Evolutionary conservation across 345 rosid genomes (phyloP).

Genomic region (Passiflora organensis): DNA sequence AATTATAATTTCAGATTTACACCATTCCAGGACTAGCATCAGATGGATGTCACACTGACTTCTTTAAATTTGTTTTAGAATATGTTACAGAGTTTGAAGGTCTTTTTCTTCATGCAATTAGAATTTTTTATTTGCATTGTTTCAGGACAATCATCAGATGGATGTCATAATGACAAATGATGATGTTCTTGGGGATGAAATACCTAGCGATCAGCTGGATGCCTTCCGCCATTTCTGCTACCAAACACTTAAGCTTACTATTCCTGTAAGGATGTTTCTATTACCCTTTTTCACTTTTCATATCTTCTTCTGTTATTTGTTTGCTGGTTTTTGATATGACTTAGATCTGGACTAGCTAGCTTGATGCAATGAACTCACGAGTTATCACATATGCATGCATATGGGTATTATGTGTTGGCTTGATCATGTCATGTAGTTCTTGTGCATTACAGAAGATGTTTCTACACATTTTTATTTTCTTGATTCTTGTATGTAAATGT

Average conservation of each 20-base stretch:
- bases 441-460: too few relatives aligned
- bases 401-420: neutral
- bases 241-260: slow-evolving; percentile 55
- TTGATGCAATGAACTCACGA: neutral
- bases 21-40: too few relatives aligned
- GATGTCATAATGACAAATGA: slow-evolving; percentile 75
- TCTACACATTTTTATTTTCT: neutral
- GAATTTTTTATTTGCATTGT: slow-evolving; percentile 1
- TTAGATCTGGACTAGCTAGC: neutral
- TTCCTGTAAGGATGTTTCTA: slow-evolving; percentile 42
- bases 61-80: too few relatives aligned
- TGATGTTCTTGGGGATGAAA: slow-evolving; percentile 93
- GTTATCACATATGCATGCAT: neutral
- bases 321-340: neutral
- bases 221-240: slow-evolving; percentile 58
- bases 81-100: too few relatives aligned
- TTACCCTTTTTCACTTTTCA: neutral
- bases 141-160: slow-evolving; percentile 58
- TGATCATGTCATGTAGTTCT: too few relatives aligned
- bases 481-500: neutral
- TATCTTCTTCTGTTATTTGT: neutral
- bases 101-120: too few relatives aligned
- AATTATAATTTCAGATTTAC: too few relatives aligned
- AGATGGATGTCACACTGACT: too few relatives aligned
- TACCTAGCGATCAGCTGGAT: slow-evolving; percentile 74